Percentiles rank a stretch among this genome's conserved stretches.
These are phyloP conservation scores for Daldinia sp. DNA, from an alignment of 2,329 filamentous ascomycete species.

Conservation along the genomic window DNA sequence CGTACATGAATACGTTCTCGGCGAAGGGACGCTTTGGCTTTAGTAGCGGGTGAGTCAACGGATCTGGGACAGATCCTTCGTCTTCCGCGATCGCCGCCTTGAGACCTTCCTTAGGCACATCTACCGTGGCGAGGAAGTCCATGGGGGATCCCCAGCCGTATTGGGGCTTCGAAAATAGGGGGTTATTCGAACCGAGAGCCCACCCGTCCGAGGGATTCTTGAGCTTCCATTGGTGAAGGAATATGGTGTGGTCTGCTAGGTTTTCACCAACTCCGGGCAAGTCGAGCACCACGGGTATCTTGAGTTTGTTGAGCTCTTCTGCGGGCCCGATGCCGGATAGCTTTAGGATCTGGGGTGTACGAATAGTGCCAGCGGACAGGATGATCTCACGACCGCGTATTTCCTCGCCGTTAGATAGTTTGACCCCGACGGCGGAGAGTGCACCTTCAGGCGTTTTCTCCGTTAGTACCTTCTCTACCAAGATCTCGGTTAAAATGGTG, in stretches of 20 bases:
- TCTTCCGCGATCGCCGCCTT: conserved; percentile 52
- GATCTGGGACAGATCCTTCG: conserved; percentile 50
- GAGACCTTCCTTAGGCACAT: conserved; percentile 49
- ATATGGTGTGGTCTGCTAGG: conserved; percentile 48
- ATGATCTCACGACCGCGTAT: conserved; percentile 48
- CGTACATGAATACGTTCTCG: conserved; percentile 35
- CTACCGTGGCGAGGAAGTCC: conserved; percentile 54
- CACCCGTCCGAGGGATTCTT: conserved; percentile 52
- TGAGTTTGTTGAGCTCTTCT: conserved; percentile 48
- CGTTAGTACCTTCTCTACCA: conserved; percentile 32
- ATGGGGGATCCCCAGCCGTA: conserved; percentile 53
- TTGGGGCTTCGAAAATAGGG: conserved; percentile 53
- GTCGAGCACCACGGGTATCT: conserved; percentile 50
- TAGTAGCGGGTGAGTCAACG: conserved; percentile 51
- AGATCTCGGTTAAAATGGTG: conserved; percentile 33
- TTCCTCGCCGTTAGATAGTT: conserved; percentile 39
- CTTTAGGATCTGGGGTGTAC: conserved; percentile 49
- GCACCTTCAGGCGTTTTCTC: conserved; percentile 4
- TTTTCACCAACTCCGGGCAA: conserved; percentile 46
- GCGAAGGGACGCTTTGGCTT: conserved; percentile 29
- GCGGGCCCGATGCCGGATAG: conserved; percentile 50
- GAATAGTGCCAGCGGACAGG: conserved; percentile 46
- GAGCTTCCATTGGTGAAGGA: conserved; percentile 50
- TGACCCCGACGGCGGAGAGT: conserved; percentile 20
- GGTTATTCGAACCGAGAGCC: conserved; percentile 52